A percentile compares a stretch with the other conserved stretches of the same genome.
Conservation (phyloP, 345 rosid genomes). For the Linum usitatissimum region DNA sequence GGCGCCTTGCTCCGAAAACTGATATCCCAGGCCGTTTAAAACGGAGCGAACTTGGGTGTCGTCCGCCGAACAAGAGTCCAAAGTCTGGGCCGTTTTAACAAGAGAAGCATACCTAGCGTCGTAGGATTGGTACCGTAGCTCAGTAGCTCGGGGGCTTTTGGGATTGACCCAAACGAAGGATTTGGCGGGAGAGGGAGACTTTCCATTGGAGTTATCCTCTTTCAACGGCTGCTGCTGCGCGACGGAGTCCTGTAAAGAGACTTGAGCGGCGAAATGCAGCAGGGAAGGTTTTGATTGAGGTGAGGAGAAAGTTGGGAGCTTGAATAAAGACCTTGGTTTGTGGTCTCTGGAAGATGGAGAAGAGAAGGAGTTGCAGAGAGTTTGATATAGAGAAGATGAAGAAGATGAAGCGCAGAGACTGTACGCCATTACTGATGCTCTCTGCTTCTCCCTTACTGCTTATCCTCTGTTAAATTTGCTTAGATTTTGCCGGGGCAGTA, state of each 20-base stretch:
- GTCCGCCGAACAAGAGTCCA: conserved; percentile 35
- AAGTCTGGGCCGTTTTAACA: conserved; percentile 44
- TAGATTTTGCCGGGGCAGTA: too few relatives aligned
- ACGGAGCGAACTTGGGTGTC: conserved; percentile 33
- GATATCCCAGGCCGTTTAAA: conserved; percentile 39
- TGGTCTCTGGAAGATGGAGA: conserved; percentile 16
- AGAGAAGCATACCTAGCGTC: conserved; percentile 75
- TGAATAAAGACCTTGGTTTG: conserved; percentile 20
- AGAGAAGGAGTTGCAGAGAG: conserved; percentile 27
- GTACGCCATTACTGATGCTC: conserved; percentile 35
- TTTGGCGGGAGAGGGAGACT: conserved; percentile 24
- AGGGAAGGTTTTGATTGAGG: conserved; percentile 19
- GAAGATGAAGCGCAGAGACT: conserved; percentile 38
- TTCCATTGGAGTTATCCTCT: conserved; percentile 21
- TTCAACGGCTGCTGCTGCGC: conserved; percentile 12
- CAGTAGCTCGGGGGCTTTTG: conserved; percentile 61
- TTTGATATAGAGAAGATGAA: conserved; percentile 29
- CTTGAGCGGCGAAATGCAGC: conserved; percentile 24
- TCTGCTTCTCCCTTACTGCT: neutral
- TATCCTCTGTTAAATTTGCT: too few relatives aligned
- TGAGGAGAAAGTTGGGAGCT: conserved; percentile 12
- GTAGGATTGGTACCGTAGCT: conserved; percentile 45
- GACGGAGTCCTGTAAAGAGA: conserved; percentile 41
- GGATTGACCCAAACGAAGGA: conserved; percentile 79
- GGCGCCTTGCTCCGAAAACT: conserved; percentile 61